These are phyloP conservation scores for Hypoxylon sp. DNA, from an alignment of 2,329 filamentous ascomycete species.

Conservation along the genomic window DNA sequence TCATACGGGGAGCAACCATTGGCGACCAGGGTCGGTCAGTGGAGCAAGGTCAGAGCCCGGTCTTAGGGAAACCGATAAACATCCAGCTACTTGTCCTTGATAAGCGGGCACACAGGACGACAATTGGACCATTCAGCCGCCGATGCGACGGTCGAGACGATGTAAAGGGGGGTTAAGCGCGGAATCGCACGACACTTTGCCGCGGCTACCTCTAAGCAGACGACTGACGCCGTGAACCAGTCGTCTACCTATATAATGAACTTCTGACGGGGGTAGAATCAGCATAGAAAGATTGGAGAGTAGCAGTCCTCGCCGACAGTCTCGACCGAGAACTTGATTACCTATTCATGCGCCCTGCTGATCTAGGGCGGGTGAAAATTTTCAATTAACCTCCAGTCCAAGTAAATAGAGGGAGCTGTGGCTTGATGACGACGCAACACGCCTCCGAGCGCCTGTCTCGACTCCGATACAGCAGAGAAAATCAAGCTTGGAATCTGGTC, in stretches of 20 bases:
- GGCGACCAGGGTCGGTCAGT: slow-evolving; percentile 34
- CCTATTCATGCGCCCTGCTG: background rate
- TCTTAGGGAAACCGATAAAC: slow-evolving; percentile 18
- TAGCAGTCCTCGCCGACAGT: background rate
- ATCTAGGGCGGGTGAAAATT: slow-evolving; percentile 2
- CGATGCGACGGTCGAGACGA: slow-evolving; percentile 29
- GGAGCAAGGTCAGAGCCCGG: slow-evolving; percentile 36
- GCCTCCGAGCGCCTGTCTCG: slow-evolving; percentile 1
- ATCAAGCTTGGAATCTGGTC: background rate
- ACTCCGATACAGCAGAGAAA: background rate
- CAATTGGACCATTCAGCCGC: slow-evolving; percentile 41
- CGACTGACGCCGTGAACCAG: background rate
- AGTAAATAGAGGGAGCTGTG: slow-evolving; percentile 6
- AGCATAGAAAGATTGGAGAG: slow-evolving; percentile 24
- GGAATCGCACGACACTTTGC: slow-evolving; percentile 32
- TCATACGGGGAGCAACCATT: slow-evolving; percentile 35
- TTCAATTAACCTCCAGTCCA: background rate
- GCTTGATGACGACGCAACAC: slow-evolving; percentile 15
- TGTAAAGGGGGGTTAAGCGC: slow-evolving; percentile 35
- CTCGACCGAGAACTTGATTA: background rate
- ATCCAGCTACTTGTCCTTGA: slow-evolving; percentile 24
- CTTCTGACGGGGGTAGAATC: slow-evolving; percentile 13
- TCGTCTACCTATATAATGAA: slow-evolving; percentile 2
- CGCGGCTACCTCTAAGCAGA: slow-evolving; percentile 25
- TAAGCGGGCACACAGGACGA: slow-evolving; percentile 31